phyloP scores from a whole-genome alignment of 2,329 filamentous ascomycete species.

The Arthroderma sp. region DNA sequence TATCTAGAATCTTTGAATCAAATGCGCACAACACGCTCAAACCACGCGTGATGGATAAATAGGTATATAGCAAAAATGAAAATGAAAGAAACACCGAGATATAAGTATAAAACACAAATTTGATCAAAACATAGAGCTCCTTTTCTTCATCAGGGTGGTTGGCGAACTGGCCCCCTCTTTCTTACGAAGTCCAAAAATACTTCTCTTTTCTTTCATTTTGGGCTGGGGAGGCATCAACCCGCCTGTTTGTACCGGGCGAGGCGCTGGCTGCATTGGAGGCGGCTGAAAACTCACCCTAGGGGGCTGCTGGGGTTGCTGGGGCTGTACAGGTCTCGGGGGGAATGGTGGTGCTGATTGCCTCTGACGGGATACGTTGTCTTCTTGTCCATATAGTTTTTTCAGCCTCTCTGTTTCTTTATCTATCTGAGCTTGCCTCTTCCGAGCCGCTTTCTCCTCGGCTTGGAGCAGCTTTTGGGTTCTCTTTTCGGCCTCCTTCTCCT shows the following conservation, averaged over 20 bases:
- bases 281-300: background rate
- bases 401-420: constrained; percentile 70
- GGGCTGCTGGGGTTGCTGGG: background rate
- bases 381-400: constrained; percentile 41
- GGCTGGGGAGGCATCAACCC: constrained; percentile 2
- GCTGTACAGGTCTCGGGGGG: background rate
- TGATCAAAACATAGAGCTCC: constrained; percentile 31
- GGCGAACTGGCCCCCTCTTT: constrained; percentile 15
- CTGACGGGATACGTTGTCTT: constrained; percentile 11
- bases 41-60: background rate
- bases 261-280: background rate
- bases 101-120: background rate
- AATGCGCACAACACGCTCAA: no score
- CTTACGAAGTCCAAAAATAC: constrained; percentile 32
- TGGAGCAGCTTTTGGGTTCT: constrained; percentile 40
- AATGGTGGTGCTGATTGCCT: background rate
- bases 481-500: constrained; percentile 39
- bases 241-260: background rate
- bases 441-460: constrained; percentile 40
- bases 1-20: no score
- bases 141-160: constrained; percentile 30
- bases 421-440: constrained; percentile 42
- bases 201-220: constrained; percentile 27
- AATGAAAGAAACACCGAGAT: background rate
- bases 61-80: background rate